Percentiles rank a stretch among this genome's conserved stretches.
These are phyloP conservation scores for Phoma sp. DNA, from an alignment of 2,329 filamentous ascomycete genomes.

Conservation along the genomic window DNA sequence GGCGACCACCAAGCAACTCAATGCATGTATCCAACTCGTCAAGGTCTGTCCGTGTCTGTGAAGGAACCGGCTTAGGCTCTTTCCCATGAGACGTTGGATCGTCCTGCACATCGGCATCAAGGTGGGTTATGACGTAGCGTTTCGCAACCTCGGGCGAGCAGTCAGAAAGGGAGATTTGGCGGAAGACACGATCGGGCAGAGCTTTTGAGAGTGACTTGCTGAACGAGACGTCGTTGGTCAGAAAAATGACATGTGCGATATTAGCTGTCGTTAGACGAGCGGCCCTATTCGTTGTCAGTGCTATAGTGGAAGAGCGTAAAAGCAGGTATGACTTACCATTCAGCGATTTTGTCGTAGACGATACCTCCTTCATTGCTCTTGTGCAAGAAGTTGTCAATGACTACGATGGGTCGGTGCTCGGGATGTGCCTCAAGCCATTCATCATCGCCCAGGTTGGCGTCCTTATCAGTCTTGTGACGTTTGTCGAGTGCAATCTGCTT, in stretches of 20 bases:
- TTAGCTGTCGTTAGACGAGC: conserved; percentile 85
- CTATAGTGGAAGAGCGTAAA: background rate
- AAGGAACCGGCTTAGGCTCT: conserved; percentile 53
- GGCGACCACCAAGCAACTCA: conserved; percentile 80
- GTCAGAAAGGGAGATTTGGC: conserved; percentile 84
- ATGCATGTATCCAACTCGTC: conserved; percentile 82
- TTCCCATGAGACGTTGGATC: conserved; percentile 49
- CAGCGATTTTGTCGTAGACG: conserved; percentile 66
- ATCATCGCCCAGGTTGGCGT: conserved; percentile 76
- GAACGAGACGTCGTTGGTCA: conserved; percentile 88
- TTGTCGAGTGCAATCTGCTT: conserved; percentile 76
- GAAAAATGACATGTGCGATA: conserved; percentile 90
- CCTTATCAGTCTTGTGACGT: conserved; percentile 75
- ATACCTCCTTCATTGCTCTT: conserved; percentile 64
- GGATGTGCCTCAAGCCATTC: conserved; percentile 91
- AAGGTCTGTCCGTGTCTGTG: conserved; percentile 63
- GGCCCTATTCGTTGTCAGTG: conserved; percentile 59
- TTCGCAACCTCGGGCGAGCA: conserved; percentile 84
- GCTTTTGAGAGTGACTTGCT: conserved; percentile 87
- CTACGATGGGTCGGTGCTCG: conserved; percentile 79
- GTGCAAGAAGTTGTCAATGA: conserved; percentile 91
- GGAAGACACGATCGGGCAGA: conserved; percentile 89
- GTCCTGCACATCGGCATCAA: conserved; percentile 63
- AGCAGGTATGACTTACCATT: conserved; percentile 63
- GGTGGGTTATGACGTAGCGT: conserved; percentile 84